Base-by-base conservation (phyloP, 768 basidiomycete genomes). In the Boletus tomentosulus region DNA sequence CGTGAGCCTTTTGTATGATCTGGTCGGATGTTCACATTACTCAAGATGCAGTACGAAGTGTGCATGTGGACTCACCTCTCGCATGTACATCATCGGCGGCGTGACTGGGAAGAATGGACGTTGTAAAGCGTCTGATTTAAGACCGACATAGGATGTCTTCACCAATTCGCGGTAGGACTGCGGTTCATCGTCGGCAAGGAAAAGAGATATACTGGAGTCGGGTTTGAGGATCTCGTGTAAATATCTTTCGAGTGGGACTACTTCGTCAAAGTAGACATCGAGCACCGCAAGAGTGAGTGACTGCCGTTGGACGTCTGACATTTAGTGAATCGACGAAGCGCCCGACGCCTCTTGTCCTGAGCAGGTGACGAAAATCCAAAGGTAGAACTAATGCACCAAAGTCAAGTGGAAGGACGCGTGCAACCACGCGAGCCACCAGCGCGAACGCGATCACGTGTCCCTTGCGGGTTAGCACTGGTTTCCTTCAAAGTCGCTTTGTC, bases 1-100 rank as follows among this genome's bases (percentile, higher is more conserved):
- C 77, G 60, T 87, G 85, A 4, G 81, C 83, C 54, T 73, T 75
- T 51, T 86, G 81, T 46, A 89, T 76, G 16, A 87, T 65, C 87
- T 89, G 45, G 43, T 30, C 37, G 34, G 22, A 27, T 6, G 19
- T 42, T 50, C 1, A 46, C 28, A 31, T 5, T 19, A 9, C 12
- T 13, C 19, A 9, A 25, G 5, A 22, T 35, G 34, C 15, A 16
- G 15, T 9, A 30, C 28, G 33, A 47, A 15, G 11, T 13, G 46
- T 51, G 46, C 35, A 27, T 5, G 12, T 6, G 34, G 15, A 57
- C 76, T 57, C 56, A 85, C 83, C 54, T 85, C 82, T 46, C 74
- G 74, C 74, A 86, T 80, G 51, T 76, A 74, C 39, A 74, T 72
- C 70, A 78, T 73, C 0, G 78, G 76, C 3, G 74, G 65, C 27